Evolutionary conservation across 2,329 filamentous ascomycete genomes (phyloP), one percentile per base, ranked within the genome.

Genomic region (Dactylellina drechsleri): DNA sequence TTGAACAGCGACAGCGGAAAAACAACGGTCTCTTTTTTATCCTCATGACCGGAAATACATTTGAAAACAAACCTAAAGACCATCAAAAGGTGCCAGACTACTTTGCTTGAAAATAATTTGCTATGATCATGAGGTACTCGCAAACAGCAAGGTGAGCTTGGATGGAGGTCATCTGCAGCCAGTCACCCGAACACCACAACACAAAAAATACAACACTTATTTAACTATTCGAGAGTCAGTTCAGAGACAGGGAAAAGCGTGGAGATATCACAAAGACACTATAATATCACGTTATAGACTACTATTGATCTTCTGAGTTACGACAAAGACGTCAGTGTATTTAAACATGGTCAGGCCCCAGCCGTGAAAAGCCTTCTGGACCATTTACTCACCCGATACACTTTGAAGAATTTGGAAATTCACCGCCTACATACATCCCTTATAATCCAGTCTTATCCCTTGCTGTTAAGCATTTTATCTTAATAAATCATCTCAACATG

Each of bases 121-220:
- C 40, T 26, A 40, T 49, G 66, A 70, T 70, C 66, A 70, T 70
- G 66, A 70, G 66, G 57, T 49, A 49, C 43, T 36, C 31, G 36
- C 5, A 36, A 49, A 49, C 41, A 56, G 43, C 26, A 16, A 1
- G 56, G 41, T n/a, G 23, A 31, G 23, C 40, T 45, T 18, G 20
- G 15, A 13, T 61, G 47, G 41, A n/a, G 70, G 71, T 75, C 71
- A 75, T 68, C 64, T 60, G 71, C 47, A 20, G 52, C 18, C 40
- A 57, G 71, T 75, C 71, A 75, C 54, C 57, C 57, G 71, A 67
- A 64, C 71, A 75, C 18, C 23, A 65, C 71, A 75, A 75, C 71
- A 23, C 71, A 75, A 68, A 75, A 75, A 68, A 65, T 75, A 36
- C 71, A 23, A 41, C 40, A 36, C 15, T 50, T 5, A 7, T 13